phyloP scores from a whole-genome alignment of 768 basidiomycete species.

The Tremella mesenterica region DNA sequence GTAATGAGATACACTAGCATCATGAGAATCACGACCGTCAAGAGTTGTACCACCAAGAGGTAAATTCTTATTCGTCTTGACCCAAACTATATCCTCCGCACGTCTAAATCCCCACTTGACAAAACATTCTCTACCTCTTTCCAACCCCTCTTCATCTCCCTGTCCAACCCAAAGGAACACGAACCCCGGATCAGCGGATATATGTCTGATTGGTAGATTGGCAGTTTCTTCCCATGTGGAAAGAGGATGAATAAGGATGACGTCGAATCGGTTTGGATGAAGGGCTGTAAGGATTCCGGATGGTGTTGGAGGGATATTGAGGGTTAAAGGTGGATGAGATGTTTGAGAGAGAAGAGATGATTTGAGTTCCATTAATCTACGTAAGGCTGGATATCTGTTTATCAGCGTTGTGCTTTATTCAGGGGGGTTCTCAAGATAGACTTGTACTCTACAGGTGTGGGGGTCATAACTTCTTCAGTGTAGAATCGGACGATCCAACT shows the following conservation, averaged over 20 bases:
- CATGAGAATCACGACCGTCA: too few relatives aligned
- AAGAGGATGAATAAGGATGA: constrained; percentile 78
- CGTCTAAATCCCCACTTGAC: constrained; percentile 79
- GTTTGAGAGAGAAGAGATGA: constrained; percentile 63
- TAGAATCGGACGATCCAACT: too few relatives aligned
- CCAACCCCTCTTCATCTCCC: constrained; percentile 80
- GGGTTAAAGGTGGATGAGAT: constrained; percentile 65
- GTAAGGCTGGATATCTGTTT: constrained; percentile 88
- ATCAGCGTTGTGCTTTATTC: too few relatives aligned
- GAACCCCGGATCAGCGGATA: constrained; percentile 86
- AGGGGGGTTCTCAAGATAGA: too few relatives aligned
- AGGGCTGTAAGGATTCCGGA: constrained; percentile 7
- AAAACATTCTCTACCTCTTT: constrained; percentile 80
- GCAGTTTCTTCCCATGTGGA: constrained; percentile 70
- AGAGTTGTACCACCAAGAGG: background rate
- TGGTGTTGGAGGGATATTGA: constrained; percentile 48
- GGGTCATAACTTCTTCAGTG: too few relatives aligned
- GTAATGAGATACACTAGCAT: too few relatives aligned
- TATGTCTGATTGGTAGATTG: constrained; percentile 66
- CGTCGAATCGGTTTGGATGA: constrained; percentile 68
- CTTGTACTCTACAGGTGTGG: too few relatives aligned
- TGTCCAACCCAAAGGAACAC: constrained; percentile 93
- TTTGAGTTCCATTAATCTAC: constrained; percentile 72
- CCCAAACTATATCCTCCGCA: constrained; percentile 98
- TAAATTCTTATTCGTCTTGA: constrained; percentile 70